Conservation (phyloP, 805 yeast species). For the Candida pseudofarinosa region DNA sequence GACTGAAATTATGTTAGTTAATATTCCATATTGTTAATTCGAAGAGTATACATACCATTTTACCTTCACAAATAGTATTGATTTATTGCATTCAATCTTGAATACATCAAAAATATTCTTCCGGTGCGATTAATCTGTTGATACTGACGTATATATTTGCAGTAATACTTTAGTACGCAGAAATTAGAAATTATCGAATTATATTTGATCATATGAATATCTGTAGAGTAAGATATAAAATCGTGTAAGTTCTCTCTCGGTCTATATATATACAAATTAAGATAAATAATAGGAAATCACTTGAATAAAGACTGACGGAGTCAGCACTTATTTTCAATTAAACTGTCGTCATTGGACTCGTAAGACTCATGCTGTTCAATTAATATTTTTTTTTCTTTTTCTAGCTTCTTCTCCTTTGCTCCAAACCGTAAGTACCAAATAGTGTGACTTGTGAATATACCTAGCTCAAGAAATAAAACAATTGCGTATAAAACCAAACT, state of each 20-base stretch:
- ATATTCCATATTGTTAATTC: neutral
- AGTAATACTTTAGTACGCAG: too few species aligned
- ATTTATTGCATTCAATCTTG: neutral
- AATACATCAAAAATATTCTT: too few species aligned
- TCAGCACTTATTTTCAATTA: neutral
- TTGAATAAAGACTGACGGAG: too few species aligned
- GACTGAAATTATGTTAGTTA: slow-evolving; percentile 35
- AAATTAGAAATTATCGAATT: too few species aligned
- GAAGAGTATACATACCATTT: neutral
- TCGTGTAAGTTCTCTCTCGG: too few species aligned
- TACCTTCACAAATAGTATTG: neutral
- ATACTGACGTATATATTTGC: too few species aligned
- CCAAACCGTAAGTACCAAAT: slow-evolving; percentile 54
- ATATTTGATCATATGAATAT: too few species aligned
- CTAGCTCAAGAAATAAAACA: slow-evolving; percentile 71
- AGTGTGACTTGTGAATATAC: slow-evolving; percentile 66
- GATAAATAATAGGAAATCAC: too few species aligned
- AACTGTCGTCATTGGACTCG: neutral
- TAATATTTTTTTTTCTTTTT: neutral
- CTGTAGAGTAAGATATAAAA: too few species aligned
- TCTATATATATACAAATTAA: too few species aligned
- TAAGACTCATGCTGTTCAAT: neutral
- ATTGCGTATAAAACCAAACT: slow-evolving; percentile 73
- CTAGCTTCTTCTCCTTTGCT: slow-evolving; percentile 19
- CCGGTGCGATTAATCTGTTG: too few species aligned